Percentiles rank a stretch among this genome's conserved stretches.
These are phyloP conservation scores for Trichosporon asahii DNA, from an alignment of 1,284 basidiomycete species.

Conservation along the genomic window DNA sequence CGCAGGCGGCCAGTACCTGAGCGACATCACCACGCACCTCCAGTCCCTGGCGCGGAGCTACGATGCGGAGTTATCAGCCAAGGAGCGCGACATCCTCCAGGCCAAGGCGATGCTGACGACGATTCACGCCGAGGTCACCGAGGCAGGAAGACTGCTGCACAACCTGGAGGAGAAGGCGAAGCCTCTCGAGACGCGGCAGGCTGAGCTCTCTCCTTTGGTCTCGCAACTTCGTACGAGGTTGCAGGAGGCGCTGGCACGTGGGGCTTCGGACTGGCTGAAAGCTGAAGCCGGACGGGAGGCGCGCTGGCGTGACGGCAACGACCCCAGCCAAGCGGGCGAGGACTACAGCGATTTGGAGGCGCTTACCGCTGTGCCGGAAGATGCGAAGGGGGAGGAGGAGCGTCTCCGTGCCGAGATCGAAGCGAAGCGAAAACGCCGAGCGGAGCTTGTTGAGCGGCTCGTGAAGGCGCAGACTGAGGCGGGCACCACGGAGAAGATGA, in stretches of 20 bases:
- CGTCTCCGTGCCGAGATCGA: constrained; percentile 66
- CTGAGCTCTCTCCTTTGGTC: constrained; percentile 64
- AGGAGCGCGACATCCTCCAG: constrained; percentile 87
- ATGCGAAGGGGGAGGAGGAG: constrained; percentile 53
- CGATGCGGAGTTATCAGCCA: constrained; percentile 85
- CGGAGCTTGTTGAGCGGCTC: constrained; percentile 66
- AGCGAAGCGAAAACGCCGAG: constrained; percentile 64
- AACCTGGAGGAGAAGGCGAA: constrained; percentile 66
- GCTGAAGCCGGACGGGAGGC: constrained; percentile 75
- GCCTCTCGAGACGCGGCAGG: constrained; percentile 63
- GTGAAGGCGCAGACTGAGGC: constrained; percentile 75
- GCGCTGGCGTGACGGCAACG: constrained; percentile 35
- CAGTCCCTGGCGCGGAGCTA: constrained; percentile 88
- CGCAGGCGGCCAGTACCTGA: constrained; percentile 77
- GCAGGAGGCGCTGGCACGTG: constrained; percentile 73
- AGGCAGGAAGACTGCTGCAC: constrained; percentile 72
- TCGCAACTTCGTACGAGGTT: constrained; percentile 68
- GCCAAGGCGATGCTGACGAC: constrained; percentile 81
- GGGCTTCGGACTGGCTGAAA: constrained; percentile 87
- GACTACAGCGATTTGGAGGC: constrained; percentile 44
- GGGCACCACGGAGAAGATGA: constrained; percentile 81
- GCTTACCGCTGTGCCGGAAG: constrained; percentile 53
- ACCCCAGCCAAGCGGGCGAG: constrained; percentile 33
- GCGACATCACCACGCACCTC: constrained; percentile 80
- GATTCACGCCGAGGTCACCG: constrained; percentile 88